Base-by-base conservation (phyloP, 371 early-diverging fungal species). In the Mucor ambiguus region DNA sequence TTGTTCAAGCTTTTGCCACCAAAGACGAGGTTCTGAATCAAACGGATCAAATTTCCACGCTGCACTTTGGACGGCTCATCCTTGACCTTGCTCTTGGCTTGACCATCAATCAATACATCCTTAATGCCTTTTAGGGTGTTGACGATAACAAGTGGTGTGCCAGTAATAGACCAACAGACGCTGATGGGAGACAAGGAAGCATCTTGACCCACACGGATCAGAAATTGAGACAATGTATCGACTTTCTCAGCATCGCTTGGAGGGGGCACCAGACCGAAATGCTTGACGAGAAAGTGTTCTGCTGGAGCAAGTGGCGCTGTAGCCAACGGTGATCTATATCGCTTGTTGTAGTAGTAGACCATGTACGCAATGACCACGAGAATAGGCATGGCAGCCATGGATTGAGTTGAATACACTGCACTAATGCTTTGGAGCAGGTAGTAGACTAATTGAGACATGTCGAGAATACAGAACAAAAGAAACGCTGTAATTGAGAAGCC, bases 1-100 rank as follows among this genome's bases (percentile, higher is more conserved):
- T 83, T 83, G 30, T 79, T 81, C 16, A 83, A 66, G 54, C 61
- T 80, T 28, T 72, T 64, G 10, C 84, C 84, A 41, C 84, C 84
- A 74, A 83, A 83, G 0, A 83, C 79, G n/a, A 76, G 61, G 30
- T 79, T 77, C 49, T 82, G 83, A 46, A 80, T 74, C 41, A 69
- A 66, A 2, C 79, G 64, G 56, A 82, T 80, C 35, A 82, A 37
- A 46, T 76, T 63, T 61, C 81, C 81, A 16, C 81, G 71, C 44
- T 80, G 81, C 0, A 81, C 76, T 14, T 69, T 71, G 4, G 75
- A 56, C 3, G 60, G 18, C 8, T 62, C 61, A 26, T 67, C 70
- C 43, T 61, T 68, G 16, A 44, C 38, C 24, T 72, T 75, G 14
- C 35, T 68, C 61, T 66, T 71, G 14, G 60, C 60, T 65, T 83